These are phyloP conservation scores for Sphaerulina vaccinii DNA, from an alignment of 2,329 filamentous ascomycete species.

Conservation along the genomic window DNA sequence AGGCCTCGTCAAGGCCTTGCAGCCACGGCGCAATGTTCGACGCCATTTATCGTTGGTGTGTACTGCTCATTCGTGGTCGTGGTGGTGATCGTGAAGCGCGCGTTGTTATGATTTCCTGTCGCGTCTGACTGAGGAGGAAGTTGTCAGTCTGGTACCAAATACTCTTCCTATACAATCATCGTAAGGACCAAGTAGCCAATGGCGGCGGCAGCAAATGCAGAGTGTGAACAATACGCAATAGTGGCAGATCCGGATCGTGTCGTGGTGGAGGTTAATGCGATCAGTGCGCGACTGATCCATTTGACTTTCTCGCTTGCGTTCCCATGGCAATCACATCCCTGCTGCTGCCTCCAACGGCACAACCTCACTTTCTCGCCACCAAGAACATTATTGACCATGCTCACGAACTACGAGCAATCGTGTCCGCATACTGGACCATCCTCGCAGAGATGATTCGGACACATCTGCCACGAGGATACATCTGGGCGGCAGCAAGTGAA, in stretches of 20 bases:
- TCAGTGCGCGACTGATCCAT: not conserved
- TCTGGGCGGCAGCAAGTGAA: conserved; percentile 32
- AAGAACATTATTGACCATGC: not conserved
- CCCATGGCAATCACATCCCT: conserved; percentile 4
- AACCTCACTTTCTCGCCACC: not conserved
- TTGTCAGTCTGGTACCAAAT: not conserved
- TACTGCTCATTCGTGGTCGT: conserved; percentile 15
- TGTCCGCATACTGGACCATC: not conserved
- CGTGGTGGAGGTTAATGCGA: not conserved
- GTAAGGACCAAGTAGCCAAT: not conserved
- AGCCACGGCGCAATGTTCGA: conserved; percentile 65
- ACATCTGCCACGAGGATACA: conserved; percentile 32
- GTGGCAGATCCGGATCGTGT: not conserved
- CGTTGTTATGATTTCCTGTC: conserved; percentile 27
- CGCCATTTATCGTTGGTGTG: conserved; percentile 23
- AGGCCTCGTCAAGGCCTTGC: conserved; percentile 69
- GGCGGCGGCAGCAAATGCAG: not conserved
- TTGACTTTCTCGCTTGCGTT: not conserved
- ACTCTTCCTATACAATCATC: not conserved
- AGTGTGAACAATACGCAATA: not conserved
- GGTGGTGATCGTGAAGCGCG: conserved; percentile 14
- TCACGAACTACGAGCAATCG: no score
- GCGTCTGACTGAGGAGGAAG: not conserved
- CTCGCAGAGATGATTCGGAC: conserved; percentile 30
- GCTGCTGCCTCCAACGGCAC: conserved; percentile 7